Base-by-base conservation (phyloP, 2,329 filamentous ascomycete genomes). In the Daldinia sp. region DNA sequence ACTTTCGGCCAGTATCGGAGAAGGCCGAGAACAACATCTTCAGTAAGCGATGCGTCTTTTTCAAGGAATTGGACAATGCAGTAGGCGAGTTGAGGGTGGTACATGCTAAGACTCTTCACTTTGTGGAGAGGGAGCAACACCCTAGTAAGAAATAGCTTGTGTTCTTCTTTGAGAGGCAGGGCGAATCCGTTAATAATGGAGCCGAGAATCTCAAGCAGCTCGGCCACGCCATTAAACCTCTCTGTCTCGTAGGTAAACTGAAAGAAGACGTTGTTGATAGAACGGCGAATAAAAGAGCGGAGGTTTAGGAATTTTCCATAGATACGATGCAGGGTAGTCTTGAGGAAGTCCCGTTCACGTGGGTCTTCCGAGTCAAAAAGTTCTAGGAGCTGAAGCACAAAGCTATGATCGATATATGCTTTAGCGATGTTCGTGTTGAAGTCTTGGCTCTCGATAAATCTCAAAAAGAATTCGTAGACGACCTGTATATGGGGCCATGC, bases 351-450 rank as follows among this genome's bases (percentile, higher is more conserved):
- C 72, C 96, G 89, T 82, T 99, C 96, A 69, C 96, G 88, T 1
- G 96, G 96, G 76, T 99, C 96, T 83, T 99, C 96, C 0, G 96
- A 99, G 79, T 99, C 96, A 79, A 99, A 99, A 23, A 99, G 86
- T 81, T 99, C 96, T n/a, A 99, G 88, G 68, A 99, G 86, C 84
- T 97, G 94, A 68, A 99, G 88, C 51, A 99, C 96, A 78, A 99
- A 99, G 79, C 93, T 93, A 81, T 99, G 96, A 78, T 99, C 96
- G 79, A 99, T 99, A 81, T 97, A 98, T 69, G 94, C 92, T 84
- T 99, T 99, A 74, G 96, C 96, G 77, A 98, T 98, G 82, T 99
- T 99, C 74, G 96, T 99, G 85, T 98, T 99, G 87, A 99, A 99
- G 81, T 99, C 96, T 80, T 98, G 96, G 81, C 96, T 98, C 81